phyloP scores from a whole-genome alignment of 352 stramenopile species.

The Globisporangium cederbergense region DNA sequence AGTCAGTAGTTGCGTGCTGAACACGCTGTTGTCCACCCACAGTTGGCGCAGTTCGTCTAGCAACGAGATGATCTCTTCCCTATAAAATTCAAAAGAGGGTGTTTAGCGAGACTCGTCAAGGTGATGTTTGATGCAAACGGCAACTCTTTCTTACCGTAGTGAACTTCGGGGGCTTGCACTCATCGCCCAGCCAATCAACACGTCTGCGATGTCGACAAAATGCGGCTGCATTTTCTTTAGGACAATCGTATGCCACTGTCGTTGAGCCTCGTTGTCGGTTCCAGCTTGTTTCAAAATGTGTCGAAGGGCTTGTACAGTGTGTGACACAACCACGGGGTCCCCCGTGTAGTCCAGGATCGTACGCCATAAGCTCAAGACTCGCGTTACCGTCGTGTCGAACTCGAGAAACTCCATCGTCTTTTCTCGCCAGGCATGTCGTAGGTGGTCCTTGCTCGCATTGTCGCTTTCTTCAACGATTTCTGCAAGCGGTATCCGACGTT shows the following conservation, averaged over 20 bases:
- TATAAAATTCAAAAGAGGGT: slow-evolving; percentile 11
- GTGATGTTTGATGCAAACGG: not conserved
- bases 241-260: slow-evolving; percentile 28
- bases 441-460: not conserved
- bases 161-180: slow-evolving; percentile 27
- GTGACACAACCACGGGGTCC: slow-evolving; percentile 34
- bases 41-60: slow-evolving; percentile 45
- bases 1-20: slow-evolving; percentile 56
- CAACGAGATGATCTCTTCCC: slow-evolving; percentile 45
- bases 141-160: slow-evolving; percentile 30
- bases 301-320: slow-evolving; percentile 31
- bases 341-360: slow-evolving; percentile 47
- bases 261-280: not conserved
- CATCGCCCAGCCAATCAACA: slow-evolving; percentile 69
- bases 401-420: slow-evolving; percentile 39
- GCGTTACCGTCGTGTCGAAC: slow-evolving; percentile 34
- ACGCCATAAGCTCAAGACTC: slow-evolving; percentile 45
- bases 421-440: slow-evolving; percentile 28
- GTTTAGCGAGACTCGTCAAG: not conserved
- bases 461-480: not conserved
- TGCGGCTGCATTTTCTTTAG: slow-evolving; percentile 52
- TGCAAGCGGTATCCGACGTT: slow-evolving; percentile 27
- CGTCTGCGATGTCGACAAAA: slow-evolving; percentile 71
- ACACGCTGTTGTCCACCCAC: slow-evolving; percentile 71
- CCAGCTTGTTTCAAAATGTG: slow-evolving; percentile 26